Evolutionary conservation across 352 stramenopile genomes (phyloP).

Genomic region (Globisporangium ultimum): DNA sequence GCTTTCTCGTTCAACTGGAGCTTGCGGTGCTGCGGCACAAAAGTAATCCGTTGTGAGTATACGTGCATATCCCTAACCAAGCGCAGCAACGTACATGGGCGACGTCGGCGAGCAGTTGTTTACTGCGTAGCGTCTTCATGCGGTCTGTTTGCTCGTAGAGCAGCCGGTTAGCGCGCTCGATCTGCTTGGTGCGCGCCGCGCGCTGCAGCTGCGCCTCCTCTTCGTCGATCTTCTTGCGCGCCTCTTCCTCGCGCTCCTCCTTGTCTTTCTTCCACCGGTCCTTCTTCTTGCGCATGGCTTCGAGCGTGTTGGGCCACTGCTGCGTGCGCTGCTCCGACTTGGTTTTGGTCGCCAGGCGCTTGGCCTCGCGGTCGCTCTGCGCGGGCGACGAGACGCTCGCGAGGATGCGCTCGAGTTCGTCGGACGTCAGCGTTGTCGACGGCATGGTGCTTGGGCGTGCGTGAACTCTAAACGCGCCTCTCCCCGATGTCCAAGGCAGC

Average conservation of each 20-base stretch:
- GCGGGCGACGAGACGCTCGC: constrained; percentile 61
- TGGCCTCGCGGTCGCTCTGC: constrained; percentile 64
- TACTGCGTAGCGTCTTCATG: constrained; percentile 88
- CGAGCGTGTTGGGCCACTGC: constrained; percentile 91
- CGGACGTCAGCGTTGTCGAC: constrained; percentile 47
- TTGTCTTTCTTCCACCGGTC: constrained; percentile 90
- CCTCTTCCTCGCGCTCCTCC: constrained; percentile 77
- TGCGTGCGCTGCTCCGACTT: constrained; percentile 80
- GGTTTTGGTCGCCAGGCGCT: constrained; percentile 58
- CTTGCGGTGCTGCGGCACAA: constrained; percentile 44
- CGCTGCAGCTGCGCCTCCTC: constrained; percentile 75
- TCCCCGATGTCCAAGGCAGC: not conserved
- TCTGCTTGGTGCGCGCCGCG: constrained; percentile 72
- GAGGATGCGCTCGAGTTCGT: constrained; percentile 70
- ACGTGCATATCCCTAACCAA: not conserved
- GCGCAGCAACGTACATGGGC: constrained; percentile 40
- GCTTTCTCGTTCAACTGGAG: constrained; percentile 79
- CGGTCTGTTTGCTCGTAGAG: constrained; percentile 92
- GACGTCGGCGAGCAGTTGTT: constrained; percentile 85
- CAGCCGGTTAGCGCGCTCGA: constrained; percentile 79
- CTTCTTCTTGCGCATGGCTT: constrained; percentile 88
- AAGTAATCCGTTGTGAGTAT: not conserved
- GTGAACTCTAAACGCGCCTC: not conserved
- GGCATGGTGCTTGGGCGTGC: constrained; percentile 15
- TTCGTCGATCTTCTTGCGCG: constrained; percentile 68